These are phyloP conservation scores for Penicillium concentricum DNA, from an alignment of 2,329 filamentous ascomycete genomes.

Conservation along the genomic window DNA sequence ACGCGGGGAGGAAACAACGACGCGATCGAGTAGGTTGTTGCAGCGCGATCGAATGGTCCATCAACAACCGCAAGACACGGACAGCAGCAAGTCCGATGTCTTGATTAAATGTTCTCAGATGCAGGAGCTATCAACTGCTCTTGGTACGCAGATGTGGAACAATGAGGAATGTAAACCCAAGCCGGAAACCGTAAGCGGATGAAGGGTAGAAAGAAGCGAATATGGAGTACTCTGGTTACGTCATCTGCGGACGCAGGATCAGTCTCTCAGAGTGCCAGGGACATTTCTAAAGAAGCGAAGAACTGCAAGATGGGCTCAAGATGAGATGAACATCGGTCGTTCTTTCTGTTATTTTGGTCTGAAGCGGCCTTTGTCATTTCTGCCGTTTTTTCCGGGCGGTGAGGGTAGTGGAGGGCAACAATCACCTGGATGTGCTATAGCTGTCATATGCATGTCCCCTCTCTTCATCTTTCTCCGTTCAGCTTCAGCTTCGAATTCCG, in stretches of 20 bases:
- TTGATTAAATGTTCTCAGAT: not conserved
- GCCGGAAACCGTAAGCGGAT: slow-evolving; percentile 21
- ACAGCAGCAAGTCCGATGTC: not conserved
- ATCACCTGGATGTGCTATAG: slow-evolving; percentile 12
- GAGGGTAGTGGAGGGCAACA: slow-evolving; percentile 25
- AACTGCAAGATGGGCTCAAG: slow-evolving; percentile 2
- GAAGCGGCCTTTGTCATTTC: slow-evolving; percentile 13
- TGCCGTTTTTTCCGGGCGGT: slow-evolving; percentile 25
- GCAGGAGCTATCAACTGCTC: slow-evolving; percentile 6
- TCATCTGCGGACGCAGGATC: slow-evolving; percentile 10
- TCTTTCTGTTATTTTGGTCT: slow-evolving; percentile 25
- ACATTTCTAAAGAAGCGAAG: slow-evolving; percentile 8
- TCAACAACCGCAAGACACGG: slow-evolving; percentile 16
- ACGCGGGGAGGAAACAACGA: slow-evolving; percentile 23
- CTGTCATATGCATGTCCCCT: slow-evolving; percentile 9
- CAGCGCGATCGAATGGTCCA: slow-evolving; percentile 14
- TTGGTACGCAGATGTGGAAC: slow-evolving; percentile 11
- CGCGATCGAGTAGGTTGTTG: slow-evolving; percentile 15
- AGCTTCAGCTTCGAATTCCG: not conserved
- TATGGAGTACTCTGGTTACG: slow-evolving; percentile 1
- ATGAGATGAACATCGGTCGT: not conserved
- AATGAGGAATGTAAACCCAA: slow-evolving; percentile 24
- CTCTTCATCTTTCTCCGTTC: not conserved
- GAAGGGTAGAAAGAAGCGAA: slow-evolving; percentile 7
- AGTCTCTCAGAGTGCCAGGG: slow-evolving; percentile 6